Conservation (phyloP, 2,329 filamentous ascomycete genomes). For the Graphilbum ipis-grandicollis region DNA sequence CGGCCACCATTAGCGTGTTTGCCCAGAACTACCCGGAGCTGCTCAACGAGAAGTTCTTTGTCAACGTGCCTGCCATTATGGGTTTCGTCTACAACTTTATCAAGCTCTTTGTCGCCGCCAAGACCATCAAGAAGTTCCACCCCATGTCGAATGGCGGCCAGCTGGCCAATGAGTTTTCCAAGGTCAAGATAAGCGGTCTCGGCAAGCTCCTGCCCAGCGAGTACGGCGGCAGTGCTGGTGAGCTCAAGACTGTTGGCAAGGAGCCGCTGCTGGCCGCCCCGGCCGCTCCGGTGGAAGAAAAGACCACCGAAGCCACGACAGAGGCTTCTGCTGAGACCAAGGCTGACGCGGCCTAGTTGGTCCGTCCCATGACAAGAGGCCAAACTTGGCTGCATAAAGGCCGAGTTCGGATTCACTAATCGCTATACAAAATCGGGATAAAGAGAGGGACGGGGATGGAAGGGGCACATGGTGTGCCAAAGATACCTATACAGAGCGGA, state of each 20-base stretch:
- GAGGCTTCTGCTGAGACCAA: not conserved
- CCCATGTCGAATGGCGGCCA: conserved; percentile 57
- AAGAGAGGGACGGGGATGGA: too few species aligned
- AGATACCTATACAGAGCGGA: not conserved
- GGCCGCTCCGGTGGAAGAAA: not conserved
- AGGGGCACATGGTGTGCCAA: not conserved
- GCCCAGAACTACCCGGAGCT: conserved; percentile 77
- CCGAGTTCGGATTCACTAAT: too few species aligned
- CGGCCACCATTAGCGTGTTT: conserved; percentile 69
- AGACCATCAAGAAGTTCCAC: conserved; percentile 65
- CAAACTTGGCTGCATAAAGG: too few species aligned
- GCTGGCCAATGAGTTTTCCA: conserved; percentile 42
- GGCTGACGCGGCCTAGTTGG: not conserved
- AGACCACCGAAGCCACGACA: not conserved
- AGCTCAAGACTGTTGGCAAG: conserved; percentile 11
- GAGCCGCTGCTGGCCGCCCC: conserved; percentile 10
- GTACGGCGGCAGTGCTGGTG: conserved; percentile 58
- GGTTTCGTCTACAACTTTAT: conserved; percentile 66
- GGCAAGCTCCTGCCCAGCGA: conserved; percentile 49
- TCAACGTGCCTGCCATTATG: conserved; percentile 86
- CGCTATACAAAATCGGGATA: too few species aligned
- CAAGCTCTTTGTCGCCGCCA: conserved; percentile 56
- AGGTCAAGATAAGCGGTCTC: conserved; percentile 33
- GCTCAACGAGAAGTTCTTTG: conserved; percentile 80
- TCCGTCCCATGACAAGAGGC: not conserved